Evolutionary conservation across 148 eudicot genomes (phyloP), one percentile per base, ranked within the genome.

Genomic region (Polygonum maritimum): DNA sequence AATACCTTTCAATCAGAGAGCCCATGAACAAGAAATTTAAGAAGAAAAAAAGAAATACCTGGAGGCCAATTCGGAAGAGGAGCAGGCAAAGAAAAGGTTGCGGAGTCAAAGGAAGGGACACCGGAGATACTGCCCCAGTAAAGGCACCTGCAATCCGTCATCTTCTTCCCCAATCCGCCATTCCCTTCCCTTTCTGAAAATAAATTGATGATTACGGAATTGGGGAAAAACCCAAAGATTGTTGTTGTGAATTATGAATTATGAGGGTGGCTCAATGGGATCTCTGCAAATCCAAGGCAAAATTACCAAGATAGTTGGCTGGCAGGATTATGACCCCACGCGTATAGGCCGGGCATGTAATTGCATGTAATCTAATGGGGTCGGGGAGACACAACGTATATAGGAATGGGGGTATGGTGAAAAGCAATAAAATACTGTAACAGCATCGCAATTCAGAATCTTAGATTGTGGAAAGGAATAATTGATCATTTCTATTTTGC

Each of bases 11-110:
- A 70, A 41, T 18, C 48, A 70, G 51, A 45, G 9, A 41, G 13
- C 31, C 54, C 36, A 71, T 71, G 33, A 44, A 45, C 74, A 48
- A 36, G 52, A 71, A 40, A 71, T 39, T 14, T 12, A 48, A 13
- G 1, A 11, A 13, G 11, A 1, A 76, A n/a, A 26, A 21, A 44
- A 44, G 45, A 58, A 38, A 41, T 74, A 93, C 98, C 98, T 82
- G 76, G 74, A 80, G 93, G 98, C 98, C 98, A 93, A 22, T 84
- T 75, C 3, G 98, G 93, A 72, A 89, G 75, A 39, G 98, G 89
- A 49, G 88, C 87, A 58, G 98, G 93, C 41, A 93, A 88, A 52
- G 86, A 83, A 87, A 90, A 91, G 49, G 79, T n/a, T 38, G 79
- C 58, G n/a, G 83, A 77, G 14, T 76, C 76, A 15, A 79, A 38